Base-by-base conservation (phyloP, 2,329 filamentous ascomycete genomes). In the Talaromyces sp. region DNA sequence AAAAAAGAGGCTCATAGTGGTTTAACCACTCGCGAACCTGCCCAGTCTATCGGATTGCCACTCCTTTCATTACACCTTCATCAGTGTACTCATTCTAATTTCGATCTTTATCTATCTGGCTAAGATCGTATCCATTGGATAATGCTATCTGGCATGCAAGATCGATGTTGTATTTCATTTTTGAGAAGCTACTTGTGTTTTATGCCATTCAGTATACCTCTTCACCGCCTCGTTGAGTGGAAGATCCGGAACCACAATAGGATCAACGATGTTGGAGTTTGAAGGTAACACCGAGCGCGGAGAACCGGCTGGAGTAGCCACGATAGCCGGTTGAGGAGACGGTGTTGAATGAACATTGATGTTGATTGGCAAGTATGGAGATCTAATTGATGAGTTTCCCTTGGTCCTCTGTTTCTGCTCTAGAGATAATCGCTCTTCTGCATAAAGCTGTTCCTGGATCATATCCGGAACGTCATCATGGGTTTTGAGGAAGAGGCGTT, bases 191-290 rank as follows among this genome's bases (percentile, higher is more conserved):
- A 55, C 53, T n/a, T 6, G 10, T 43, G 53, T n/a, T 27, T 55
- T 55, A 6, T 55, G 13, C 53, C 35, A 55, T 9, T 27, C 19
- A n/a, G 53, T 13, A 55, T 55, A 55, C 7, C 4, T 7, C 19
- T 43, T 55, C 32, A 55, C 32, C 5, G 21, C 53, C 6, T 46
- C 24, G 9, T 56, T 24, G 17, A 56, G 9, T 6, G n/a, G 26
- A 9, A 56, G 21, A 43, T 14, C 21, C 21, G 4, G 32, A 7
- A 41, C 21, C 32, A 46, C 64, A 32, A 67, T 49, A 61, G 59
- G 55, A 58, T 74, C 61, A 17, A 56, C n/a, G n/a, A n/a, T n/a
- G n/a, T n/a, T n/a, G n/a, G n/a, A n/a, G n/a, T n/a, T n/a, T n/a
- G n/a, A n/a, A n/a, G n/a, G n/a, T n/a, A n/a, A n/a, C n/a, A n/a